phyloP scores from a whole-genome alignment of 441 rosid species.

The Erysimum pusillum region DNA sequence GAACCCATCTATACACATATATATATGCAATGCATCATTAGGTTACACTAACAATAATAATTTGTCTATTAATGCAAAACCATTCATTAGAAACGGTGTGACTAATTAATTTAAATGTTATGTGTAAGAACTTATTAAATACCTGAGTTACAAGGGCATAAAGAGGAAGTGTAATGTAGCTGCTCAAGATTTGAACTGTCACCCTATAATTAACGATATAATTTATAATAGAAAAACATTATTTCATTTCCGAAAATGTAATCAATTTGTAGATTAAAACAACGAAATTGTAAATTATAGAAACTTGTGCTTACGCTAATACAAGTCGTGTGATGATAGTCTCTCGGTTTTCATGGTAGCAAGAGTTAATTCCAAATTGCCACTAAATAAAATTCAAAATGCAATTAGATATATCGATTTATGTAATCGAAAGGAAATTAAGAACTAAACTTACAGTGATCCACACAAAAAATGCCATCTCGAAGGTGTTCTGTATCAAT shows the following conservation, averaged over 20 bases:
- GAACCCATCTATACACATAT: conserved; percentile 69
- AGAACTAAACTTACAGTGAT: conserved; percentile 56
- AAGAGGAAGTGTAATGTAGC: conserved; percentile 81
- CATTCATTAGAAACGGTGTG: not conserved
- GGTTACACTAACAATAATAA: too few relatives aligned
- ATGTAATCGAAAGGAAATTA: not conserved
- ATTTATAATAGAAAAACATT: not conserved
- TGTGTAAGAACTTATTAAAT: conserved; percentile 2
- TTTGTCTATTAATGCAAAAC: too few relatives aligned
- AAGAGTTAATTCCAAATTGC: conserved; percentile 66
- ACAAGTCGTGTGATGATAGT: conserved; percentile 53
- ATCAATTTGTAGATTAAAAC: not conserved
- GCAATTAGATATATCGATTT: not conserved
- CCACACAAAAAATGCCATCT: conserved; percentile 72
- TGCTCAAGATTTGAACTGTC: conserved; percentile 67
- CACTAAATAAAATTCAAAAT: conserved; percentile 42
- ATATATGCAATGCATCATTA: not conserved
- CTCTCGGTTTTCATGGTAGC: conserved; percentile 62
- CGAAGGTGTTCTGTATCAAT: conserved; percentile 70
- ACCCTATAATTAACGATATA: conserved; percentile 50
- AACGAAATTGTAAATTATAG: not conserved
- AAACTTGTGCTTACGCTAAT: conserved; percentile 59
- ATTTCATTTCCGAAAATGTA: not conserved
- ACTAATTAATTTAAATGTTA: not conserved
- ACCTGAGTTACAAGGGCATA: conserved; percentile 81